Conservation (phyloP, 164 flowering plant species). For the Dillenia turbinata region DNA sequence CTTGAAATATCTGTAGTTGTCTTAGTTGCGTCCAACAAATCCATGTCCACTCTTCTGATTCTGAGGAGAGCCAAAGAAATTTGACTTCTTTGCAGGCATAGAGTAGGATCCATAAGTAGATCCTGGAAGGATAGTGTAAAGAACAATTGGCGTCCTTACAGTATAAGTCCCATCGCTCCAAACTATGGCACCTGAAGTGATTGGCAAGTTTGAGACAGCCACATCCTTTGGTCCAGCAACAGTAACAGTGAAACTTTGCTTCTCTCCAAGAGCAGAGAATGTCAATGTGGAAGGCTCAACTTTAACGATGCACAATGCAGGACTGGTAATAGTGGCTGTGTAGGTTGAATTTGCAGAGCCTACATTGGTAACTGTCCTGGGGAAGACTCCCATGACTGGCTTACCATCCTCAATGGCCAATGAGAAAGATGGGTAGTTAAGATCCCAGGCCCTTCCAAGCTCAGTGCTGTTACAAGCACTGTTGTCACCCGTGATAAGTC, state of each 20-base stretch:
- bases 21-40: too few relatives aligned
- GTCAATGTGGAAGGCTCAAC: constrained; percentile 30
- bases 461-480: constrained; percentile 3
- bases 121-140: constrained; percentile 18
- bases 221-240: constrained; percentile 19
- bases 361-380: constrained; percentile 32
- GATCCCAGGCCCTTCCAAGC: constrained; percentile 18
- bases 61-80: not conserved
- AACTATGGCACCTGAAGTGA: constrained; percentile 28
- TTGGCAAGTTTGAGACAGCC: constrained; percentile 22
- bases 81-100: not conserved
- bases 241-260: constrained; percentile 22
- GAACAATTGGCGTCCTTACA: constrained; percentile 38
- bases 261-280: constrained; percentile 30
- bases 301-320: constrained; percentile 1
- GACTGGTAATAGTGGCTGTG: constrained; percentile 12
- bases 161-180: constrained; percentile 30
- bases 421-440: constrained; percentile 38
- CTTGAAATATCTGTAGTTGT: too few relatives aligned
- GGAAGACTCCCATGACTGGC: constrained; percentile 13
- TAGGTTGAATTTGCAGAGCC: constrained; percentile 37
- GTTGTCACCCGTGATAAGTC: constrained; percentile 1
- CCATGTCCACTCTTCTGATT: constrained; percentile 1
- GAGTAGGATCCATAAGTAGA: not conserved
- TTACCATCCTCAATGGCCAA: constrained; percentile 25